Percentiles rank a stretch among this genome's conserved stretches.
Conservation (phyloP, 805 yeast genomes). For the Candida quercuum region DNA sequence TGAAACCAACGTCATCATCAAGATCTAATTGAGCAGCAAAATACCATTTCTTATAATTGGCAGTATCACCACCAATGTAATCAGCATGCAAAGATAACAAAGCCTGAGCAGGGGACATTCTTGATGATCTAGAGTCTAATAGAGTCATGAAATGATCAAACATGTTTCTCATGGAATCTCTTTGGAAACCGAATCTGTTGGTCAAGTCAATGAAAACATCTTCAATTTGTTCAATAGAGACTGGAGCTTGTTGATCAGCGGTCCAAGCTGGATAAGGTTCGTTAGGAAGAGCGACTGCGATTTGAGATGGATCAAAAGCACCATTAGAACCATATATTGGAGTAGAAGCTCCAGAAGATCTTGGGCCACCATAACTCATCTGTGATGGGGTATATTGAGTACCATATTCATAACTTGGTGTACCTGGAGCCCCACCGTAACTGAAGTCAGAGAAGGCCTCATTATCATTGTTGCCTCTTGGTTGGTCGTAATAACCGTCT, state of each 20-base stretch:
- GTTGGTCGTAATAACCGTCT: conserved; percentile 49
- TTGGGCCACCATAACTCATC: conserved; percentile 78
- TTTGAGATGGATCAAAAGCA: conserved; percentile 52
- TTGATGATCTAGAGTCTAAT: conserved; percentile 75
- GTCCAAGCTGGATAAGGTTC: conserved; percentile 99
- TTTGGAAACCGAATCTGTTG: conserved; percentile 83
- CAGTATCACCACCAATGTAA: conserved; percentile 82
- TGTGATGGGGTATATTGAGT: conserved; percentile 82
- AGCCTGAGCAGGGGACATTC: conserved; percentile 90
- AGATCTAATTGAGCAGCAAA: conserved; percentile 85
- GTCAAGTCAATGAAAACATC: conserved; percentile 80
- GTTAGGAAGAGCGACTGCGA: conserved; percentile 67
- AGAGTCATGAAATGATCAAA: conserved; percentile 84
- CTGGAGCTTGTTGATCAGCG: conserved; percentile 89
- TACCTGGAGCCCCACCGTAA: conserved; percentile 58
- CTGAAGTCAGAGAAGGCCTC: conserved; percentile 67
- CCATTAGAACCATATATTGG: conserved; percentile 76
- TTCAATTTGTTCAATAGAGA: conserved; percentile 78
- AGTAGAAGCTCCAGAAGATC: conserved; percentile 91
- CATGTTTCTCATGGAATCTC: conserved; percentile 90
- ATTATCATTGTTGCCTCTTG: conserved; percentile 42
- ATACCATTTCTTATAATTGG: conserved; percentile 84
- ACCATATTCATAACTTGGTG: conserved; percentile 60
- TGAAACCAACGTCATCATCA: conserved; percentile 79
- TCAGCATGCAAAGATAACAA: conserved; percentile 78